Evolutionary conservation across 1,284 basidiomycete species (phyloP), one percentile per base, ranked within the genome.

Genomic region (Cutaneotrichosporon cutaneum): DNA sequence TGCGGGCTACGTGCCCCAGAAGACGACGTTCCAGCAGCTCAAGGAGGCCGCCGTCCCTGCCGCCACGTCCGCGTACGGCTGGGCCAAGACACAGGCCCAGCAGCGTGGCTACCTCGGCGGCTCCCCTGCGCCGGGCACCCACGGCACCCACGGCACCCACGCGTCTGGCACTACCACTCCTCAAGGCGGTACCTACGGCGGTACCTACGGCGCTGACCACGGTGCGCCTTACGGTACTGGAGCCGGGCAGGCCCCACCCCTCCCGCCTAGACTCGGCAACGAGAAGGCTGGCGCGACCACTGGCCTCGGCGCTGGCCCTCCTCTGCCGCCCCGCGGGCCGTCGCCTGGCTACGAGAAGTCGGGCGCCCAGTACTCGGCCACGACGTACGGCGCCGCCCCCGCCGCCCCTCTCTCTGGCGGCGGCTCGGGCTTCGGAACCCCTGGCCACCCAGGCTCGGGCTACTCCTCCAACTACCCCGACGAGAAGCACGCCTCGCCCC

Each of bases 21-120:
- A 27, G 14, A 51, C 56, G 24, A 58, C 56, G 2, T 58, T 56
- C 48, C 35, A 21, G 48, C 52, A 56, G 54, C 48, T 61, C 59
- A 56, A 53, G 54, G 48, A 61, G 3, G 48, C 48, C 3, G 55
- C 54, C 1, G 54, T 30, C 7, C 59, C 59, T 5, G 54, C 54
- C n/a, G 54, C 54, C 14, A 35, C 42, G 39, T 14, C 26, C 14
- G 36, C 42, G 10, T 18, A 24, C 10, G 55, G 22, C 22, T 45
- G 42, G 42, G 55, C 42, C 35, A 54, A 39, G 52, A 16, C 4
- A 27, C 26, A 47, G 33, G 45, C 56, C 3, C 22, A 33, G 33
- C 32, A 21, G 11, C 30, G 9, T 22, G 14, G n/a, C 30, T 30
- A 26, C 14, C 35, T n/a, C n/a, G 36, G 21, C 11, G 59, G 55